A percentile compares a stretch with the other conserved stretches of the same genome.
These are phyloP conservation scores for Podospora fimiseda DNA, from an alignment of 495 filamentous ascomycete genomes.

Conservation along the genomic window DNA sequence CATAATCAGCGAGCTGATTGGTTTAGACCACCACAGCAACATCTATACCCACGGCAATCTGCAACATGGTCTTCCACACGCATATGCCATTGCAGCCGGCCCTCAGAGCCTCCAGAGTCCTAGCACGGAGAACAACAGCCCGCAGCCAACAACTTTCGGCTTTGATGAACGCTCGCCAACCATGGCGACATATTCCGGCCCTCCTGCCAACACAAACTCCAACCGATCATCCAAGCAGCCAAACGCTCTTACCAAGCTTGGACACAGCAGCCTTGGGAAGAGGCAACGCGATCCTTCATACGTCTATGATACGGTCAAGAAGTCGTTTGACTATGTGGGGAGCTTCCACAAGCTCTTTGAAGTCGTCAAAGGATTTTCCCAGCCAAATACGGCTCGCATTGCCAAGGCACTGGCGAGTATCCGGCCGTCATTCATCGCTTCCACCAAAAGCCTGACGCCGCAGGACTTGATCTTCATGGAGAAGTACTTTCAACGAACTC, in stretches of 20 bases:
- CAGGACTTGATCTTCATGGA: slow-evolving; percentile 96
- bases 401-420: slow-evolving; percentile 83
- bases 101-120: slow-evolving; percentile 44
- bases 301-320: slow-evolving; percentile 82
- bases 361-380: slow-evolving; percentile 68
- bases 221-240: slow-evolving; percentile 32
- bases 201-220: slow-evolving; percentile 22
- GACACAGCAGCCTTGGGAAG: slow-evolving; percentile 45
- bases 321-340: slow-evolving; percentile 82
- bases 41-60: slow-evolving; percentile 43
- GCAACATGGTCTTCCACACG: slow-evolving; percentile 46
- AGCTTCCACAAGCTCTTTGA: slow-evolving; percentile 84
- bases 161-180: slow-evolving; percentile 41
- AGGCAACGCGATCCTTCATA: slow-evolving; percentile 62
- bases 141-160: slow-evolving; percentile 36
- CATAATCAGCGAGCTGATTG: slow-evolving; percentile 35
- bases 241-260: slow-evolving; percentile 35
- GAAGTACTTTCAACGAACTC: slow-evolving; percentile 86
- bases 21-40: slow-evolving; percentile 28
- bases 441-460: slow-evolving; percentile 70
- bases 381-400: slow-evolving; percentile 64
- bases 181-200: slow-evolving; percentile 32
- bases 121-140: slow-evolving; percentile 46
- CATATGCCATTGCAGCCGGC: slow-evolving; percentile 44
- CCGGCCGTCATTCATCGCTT: slow-evolving; percentile 86